Conservation (phyloP, 495 filamentous ascomycete species). For the Aspergillus baeticus region DNA sequence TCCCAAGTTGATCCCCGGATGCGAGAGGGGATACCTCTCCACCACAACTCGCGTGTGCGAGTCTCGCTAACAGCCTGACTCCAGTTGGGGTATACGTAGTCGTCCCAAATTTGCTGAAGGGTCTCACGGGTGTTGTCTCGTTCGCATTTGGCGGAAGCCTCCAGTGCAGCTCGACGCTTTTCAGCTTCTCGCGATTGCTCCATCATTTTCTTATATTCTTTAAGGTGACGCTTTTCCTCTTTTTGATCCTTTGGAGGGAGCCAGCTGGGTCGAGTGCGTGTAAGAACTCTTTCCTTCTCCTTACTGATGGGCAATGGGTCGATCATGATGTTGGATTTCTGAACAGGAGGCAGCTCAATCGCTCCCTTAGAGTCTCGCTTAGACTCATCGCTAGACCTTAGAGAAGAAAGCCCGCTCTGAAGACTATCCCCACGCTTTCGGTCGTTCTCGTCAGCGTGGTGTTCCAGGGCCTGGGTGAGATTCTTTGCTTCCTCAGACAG, state of each 20-base stretch:
- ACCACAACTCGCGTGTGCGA: constrained; percentile 87
- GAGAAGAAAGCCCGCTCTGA: constrained; percentile 45
- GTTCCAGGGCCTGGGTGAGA: constrained; percentile 85
- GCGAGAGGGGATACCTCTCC: constrained; percentile 81
- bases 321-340: constrained; percentile 89
- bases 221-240: constrained; percentile 88
- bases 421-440: constrained; percentile 48
- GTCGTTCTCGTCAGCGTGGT: constrained; percentile 69
- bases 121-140: constrained; percentile 66
- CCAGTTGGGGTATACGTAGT: constrained; percentile 86
- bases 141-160: constrained; percentile 50
- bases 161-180: constrained; percentile 48
- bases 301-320: constrained; percentile 93
- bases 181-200: constrained; percentile 66
- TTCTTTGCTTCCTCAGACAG: constrained; percentile 85
- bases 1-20: constrained; percentile 83
- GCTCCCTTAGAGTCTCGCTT: constrained; percentile 55
- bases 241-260: constrained; percentile 90
- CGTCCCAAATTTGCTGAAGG: constrained; percentile 78
- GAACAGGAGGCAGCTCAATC: constrained; percentile 75
- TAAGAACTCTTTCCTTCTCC: constrained; percentile 92
- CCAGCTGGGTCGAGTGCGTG: constrained; percentile 90
- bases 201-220: constrained; percentile 95
- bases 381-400: constrained; percentile 47
- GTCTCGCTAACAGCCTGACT: constrained; percentile 68